Evolutionary conservation across 2,329 filamentous ascomycete species (phyloP).

Genomic region (Hymenotorrendiella dingleyae): DNA sequence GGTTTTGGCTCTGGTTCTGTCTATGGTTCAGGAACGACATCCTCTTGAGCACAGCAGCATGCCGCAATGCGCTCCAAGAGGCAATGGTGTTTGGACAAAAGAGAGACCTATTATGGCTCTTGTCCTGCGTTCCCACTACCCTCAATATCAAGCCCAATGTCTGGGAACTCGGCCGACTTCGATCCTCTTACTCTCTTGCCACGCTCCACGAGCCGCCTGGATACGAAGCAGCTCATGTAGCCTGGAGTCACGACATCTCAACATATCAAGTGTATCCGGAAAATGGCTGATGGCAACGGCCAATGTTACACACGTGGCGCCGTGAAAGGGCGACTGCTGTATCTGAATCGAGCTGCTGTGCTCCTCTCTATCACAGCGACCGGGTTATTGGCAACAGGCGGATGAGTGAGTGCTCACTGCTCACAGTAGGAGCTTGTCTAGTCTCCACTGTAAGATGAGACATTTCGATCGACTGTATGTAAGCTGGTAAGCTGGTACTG

Average conservation of each 20-base stretch:
- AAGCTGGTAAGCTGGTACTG: no score
- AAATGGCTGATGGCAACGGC: constrained; percentile 4
- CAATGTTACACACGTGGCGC: constrained; percentile 2
- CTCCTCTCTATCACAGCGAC: constrained; percentile 2
- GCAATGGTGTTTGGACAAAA: not conserved
- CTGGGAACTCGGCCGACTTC: not conserved
- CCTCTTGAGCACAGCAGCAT: constrained; percentile 7
- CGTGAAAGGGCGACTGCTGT: constrained; percentile 8
- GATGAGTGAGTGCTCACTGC: not conserved
- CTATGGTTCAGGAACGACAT: not conserved
- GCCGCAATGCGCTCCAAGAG: constrained; percentile 6
- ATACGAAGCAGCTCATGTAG: not conserved
- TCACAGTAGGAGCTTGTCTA: not conserved
- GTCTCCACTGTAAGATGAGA: constrained; percentile 1
- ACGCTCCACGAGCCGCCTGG: not conserved
- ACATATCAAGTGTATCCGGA: not conserved
- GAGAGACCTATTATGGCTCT: not conserved
- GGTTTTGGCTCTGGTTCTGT: constrained; percentile 7
- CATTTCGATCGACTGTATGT: constrained; percentile 1
- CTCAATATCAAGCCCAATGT: not conserved
- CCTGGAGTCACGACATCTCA: not conserved
- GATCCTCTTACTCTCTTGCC: not conserved
- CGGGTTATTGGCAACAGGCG: constrained; percentile 2
- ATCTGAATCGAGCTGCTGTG: constrained; percentile 8
- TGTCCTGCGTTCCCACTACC: not conserved